A percentile compares a stretch with the other conserved stretches of the same genome.
phyloP scores from a whole-genome alignment of 1,139 yeast genomes.

The Candida sp. region DNA sequence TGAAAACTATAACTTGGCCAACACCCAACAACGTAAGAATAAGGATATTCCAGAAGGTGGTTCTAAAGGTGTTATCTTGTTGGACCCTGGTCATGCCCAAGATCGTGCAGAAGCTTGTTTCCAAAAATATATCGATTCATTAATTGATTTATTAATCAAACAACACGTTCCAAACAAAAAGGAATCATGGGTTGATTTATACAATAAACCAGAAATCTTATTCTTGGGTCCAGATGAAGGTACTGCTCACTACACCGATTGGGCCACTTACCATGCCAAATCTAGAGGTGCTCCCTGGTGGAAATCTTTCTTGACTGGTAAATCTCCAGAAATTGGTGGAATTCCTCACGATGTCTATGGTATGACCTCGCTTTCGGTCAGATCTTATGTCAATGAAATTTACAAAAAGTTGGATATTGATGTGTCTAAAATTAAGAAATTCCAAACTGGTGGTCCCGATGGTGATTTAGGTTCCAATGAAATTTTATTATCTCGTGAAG shows the following conservation, averaged over 20 bases:
- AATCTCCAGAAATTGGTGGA: slow-evolving; percentile 90
- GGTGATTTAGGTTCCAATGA: slow-evolving; percentile 98
- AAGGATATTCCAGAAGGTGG: slow-evolving; percentile 99
- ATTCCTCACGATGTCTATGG: slow-evolving; percentile 98
- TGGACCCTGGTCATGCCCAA: slow-evolving; percentile 79
- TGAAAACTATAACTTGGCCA: slow-evolving; percentile 94
- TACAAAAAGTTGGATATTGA: slow-evolving; percentile 73
- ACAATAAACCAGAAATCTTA: slow-evolving; percentile 81
- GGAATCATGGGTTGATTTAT: slow-evolving; percentile 82
- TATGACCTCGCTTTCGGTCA: slow-evolving; percentile 93
- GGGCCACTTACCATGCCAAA: slow-evolving; percentile 98
- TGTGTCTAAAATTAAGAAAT: slow-evolving; percentile 58
- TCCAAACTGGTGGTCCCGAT: slow-evolving; percentile 99
- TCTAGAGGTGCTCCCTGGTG: slow-evolving; percentile 97
- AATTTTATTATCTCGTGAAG: slow-evolving; percentile 78
- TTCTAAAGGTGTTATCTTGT: slow-evolving; percentile 91
- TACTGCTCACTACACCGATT: slow-evolving; percentile 91
- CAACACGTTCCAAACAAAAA: slow-evolving; percentile 71
- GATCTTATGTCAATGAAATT: slow-evolving; percentile 87
- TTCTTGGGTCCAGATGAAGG: slow-evolving; percentile 99
- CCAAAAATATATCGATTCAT: slow-evolving; percentile 88
- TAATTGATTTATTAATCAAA: slow-evolving; percentile 82
- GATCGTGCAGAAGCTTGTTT: slow-evolving; percentile 83
- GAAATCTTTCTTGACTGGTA: slow-evolving; percentile 98
- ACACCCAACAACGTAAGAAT: slow-evolving; percentile 95